phyloP scores from a whole-genome alignment of 2,329 filamentous ascomycete genomes.

The Colletotrichum sp. region DNA sequence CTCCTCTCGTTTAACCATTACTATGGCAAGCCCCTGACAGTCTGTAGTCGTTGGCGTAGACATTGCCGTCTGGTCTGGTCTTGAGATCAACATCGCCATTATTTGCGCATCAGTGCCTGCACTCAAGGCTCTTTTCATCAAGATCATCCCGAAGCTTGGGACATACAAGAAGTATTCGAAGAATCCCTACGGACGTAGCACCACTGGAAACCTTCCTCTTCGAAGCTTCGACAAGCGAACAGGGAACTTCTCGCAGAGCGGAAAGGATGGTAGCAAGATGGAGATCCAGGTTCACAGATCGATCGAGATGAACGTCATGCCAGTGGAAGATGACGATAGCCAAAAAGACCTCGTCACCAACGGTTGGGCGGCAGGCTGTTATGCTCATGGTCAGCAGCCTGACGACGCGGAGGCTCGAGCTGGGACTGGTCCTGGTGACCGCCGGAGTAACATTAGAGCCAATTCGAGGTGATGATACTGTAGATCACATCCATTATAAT shows the following conservation, averaged over 20 bases:
- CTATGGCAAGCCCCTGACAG: too few species aligned
- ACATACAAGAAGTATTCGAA: background rate
- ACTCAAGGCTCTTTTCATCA: conserved; percentile 34
- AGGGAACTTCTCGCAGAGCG: background rate
- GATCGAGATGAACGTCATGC: background rate
- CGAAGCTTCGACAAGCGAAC: background rate
- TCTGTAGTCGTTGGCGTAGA: background rate
- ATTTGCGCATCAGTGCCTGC: conserved; percentile 37
- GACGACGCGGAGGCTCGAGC: background rate
- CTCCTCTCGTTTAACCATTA: too few species aligned
- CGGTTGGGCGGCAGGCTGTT: background rate
- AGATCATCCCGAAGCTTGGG: conserved; percentile 23
- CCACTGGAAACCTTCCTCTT: background rate
- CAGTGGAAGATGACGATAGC: background rate
- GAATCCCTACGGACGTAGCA: background rate
- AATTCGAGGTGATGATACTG: too few species aligned
- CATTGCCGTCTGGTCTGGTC: conserved; percentile 28
- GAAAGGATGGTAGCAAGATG: background rate
- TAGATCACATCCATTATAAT: too few species aligned
- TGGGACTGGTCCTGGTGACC: background rate
- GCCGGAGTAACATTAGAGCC: background rate
- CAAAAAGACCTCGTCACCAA: background rate
- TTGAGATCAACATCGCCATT: conserved; percentile 38
- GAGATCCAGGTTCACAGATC: background rate
- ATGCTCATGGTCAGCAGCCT: background rate